Evolutionary conservation across 345 rosid genomes (phyloP), one percentile per base, ranked within the genome.

Genomic region (Nasturtium officinale): DNA sequence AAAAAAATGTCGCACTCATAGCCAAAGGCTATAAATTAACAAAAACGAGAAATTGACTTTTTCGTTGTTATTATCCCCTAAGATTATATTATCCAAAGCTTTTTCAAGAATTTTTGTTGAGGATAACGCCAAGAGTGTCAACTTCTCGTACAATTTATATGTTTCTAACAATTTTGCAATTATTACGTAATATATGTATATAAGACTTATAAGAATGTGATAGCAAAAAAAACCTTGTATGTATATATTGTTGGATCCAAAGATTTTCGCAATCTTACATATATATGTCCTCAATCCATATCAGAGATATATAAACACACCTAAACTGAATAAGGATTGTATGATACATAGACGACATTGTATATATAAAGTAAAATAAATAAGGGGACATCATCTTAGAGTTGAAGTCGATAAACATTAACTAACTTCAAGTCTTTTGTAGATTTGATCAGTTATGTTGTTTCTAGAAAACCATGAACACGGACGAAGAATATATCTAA

Each of bases 121-220:
- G 57, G 60, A 67, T 42, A 67, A 61, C 16, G 64, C 74, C 74
- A 67, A 73, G 65, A 66, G 53, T 72, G 78, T 46, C 74, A 78
- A 73, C 73, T 61, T 72, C 51, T 67, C 47, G 0, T 45, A 28
- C 18, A 17, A 52, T 9, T 9, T 61, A 7, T 64, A 21, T 55
- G 33, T 37, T 18, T 67, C 61, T 28, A 30, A 5, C 29, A 42
- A 57, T 13, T 58, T 18, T 23, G 1, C 16, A 30, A 29, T 52
- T 40, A 29, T 72, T 52, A 53, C 55, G 62, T 62, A 29, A 29
- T 72, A 72, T 51, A 52, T 56, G 15, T 54, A 11, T 26, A 30
- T 8, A 56, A 6, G 9, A 55, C 13, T 28, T 56, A 30, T 23
- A 28, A 28, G 45, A 13, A 13, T 42, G 7, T 43, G 48, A 6